These are phyloP conservation scores for Pichia deserticola DNA, from an alignment of 805 yeast genomes.

Conservation along the genomic window DNA sequence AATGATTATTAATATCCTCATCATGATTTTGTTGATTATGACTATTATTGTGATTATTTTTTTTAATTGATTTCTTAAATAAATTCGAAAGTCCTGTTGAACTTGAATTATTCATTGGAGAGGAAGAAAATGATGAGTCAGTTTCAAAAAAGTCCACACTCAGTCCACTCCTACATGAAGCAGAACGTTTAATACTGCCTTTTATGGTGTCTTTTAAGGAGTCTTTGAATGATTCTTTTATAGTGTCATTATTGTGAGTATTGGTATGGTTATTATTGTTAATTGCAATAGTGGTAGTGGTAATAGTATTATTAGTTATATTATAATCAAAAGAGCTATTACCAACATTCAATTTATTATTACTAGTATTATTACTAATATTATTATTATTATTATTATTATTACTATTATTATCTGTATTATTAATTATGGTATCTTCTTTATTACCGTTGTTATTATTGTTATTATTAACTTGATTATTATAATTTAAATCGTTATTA, in stretches of 20 bases:
- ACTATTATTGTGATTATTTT: not conserved
- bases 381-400: not conserved
- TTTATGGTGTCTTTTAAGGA: no score
- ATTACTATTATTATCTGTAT: not conserved
- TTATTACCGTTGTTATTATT: no score
- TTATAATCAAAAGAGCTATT: no score
- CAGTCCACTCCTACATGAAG: not conserved
- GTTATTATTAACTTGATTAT: no score
- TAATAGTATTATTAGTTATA: not conserved
- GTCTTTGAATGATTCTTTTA: no score
- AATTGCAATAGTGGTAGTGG: no score
- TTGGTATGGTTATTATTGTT: no score
- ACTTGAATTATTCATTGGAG: not conserved
- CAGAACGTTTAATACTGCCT: not conserved
- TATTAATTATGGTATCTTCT: no score
- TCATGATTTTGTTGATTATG: not conserved
- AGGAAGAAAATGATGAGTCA: not conserved
- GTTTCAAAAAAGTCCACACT: not conserved
- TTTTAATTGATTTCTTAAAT: conserved; percentile 1
- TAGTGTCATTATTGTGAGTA: no score
- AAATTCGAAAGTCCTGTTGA: not conserved
- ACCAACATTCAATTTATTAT: no score
- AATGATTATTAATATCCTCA: not conserved
- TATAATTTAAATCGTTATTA: no score
- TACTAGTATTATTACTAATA: not conserved